phyloP scores from a whole-genome alignment of 148 eudicot species.

The Nyssa sinensis region DNA sequence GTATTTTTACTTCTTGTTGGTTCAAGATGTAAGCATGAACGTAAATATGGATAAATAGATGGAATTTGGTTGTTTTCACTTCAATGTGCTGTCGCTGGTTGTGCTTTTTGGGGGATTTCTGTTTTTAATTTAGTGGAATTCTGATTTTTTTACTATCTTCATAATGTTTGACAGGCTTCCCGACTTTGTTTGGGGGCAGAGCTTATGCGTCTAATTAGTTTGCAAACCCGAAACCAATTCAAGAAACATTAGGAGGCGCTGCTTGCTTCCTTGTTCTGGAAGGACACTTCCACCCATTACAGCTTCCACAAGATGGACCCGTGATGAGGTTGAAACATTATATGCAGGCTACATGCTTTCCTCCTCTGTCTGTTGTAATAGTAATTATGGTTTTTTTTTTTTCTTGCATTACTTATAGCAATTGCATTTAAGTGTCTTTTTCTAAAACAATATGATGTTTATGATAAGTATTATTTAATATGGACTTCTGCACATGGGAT shows the following conservation, averaged over 20 bases:
- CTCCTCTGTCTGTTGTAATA: background rate
- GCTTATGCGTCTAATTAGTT: background rate
- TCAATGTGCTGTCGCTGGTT: background rate
- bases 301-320: background rate
- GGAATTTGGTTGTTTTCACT: background rate
- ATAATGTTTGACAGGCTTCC: constrained; percentile 20
- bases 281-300: background rate
- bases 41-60: constrained; percentile 4
- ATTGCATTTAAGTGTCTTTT: background rate
- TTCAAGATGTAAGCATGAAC: constrained; percentile 11
- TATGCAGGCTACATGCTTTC: background rate
- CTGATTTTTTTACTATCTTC: background rate
- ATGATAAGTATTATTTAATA: no score
- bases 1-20: constrained; percentile 3
- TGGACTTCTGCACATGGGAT: background rate
- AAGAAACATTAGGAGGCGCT: background rate
- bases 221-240: background rate
- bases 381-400: background rate
- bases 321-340: constrained; percentile 10
- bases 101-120: background rate
- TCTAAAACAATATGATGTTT: no score
- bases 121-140: background rate
- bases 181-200: constrained; percentile 19
- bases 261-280: background rate
- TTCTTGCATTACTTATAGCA: background rate